Base-by-base conservation (phyloP, 176 grass and related monocot genomes). In the Melocanna baccifera region DNA sequence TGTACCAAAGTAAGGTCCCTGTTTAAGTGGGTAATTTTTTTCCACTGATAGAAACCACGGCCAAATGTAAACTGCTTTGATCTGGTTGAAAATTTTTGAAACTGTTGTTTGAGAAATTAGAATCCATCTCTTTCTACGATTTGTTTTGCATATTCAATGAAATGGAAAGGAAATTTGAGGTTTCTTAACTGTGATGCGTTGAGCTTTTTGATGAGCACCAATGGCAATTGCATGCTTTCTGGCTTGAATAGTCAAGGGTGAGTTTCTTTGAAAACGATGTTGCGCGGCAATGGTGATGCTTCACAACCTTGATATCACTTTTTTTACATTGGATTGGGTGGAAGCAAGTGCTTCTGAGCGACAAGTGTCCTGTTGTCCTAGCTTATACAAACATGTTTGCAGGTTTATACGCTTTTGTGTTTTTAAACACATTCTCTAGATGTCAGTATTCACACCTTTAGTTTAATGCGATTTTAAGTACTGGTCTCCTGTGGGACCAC, bases 351-450 rank as follows among this genome's bases (percentile, higher is more conserved):
- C 12, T 25, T 79, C 55, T 40, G 8, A 69, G 29, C 25, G 47
- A 75, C 48, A 71, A 9, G 32, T 72, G 7, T 62, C 19, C 37
- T 81, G 9, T 13, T 82, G 22, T 40, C 13, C 37, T 48, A 65
- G 20, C 61, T 73, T 86, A 19, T 55, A 75, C 47, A 58, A 59
- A 37, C 11, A 61, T 73, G 69, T 13, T 81, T 82, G 62, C 6
- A 39, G 39, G 4, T 81, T 47, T 67, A 79, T 70, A 15, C n/a
- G 5, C 29, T 66, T 3, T 66, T 71, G 15, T 52, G 46, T 50
- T 66, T 9, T 9, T 66, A 15, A 42, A 13, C 36, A 3, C 69
- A 34, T 78, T 42, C 23, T 83, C 19, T 45, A 28, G 40, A 41
- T 61, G 6, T 73, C 47, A 53, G 3, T 80, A 48, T 61, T n/a